Conservation (phyloP, 441 rosid species). For the Gossypium lobatum region DNA sequence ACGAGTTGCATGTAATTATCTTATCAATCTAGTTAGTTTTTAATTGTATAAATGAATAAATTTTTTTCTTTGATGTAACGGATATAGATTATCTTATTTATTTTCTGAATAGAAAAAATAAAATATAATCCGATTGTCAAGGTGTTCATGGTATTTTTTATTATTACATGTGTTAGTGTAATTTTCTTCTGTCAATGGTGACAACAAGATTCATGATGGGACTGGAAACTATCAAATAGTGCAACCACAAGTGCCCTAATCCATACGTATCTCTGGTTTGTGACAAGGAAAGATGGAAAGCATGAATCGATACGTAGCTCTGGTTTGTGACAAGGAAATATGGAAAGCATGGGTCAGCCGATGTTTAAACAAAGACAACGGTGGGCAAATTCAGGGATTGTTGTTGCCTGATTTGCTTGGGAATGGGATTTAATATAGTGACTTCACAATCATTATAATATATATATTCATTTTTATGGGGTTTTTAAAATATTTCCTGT, state of each 20-base stretch:
- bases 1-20: no score
- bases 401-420: constrained; percentile 31
- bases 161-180: background rate
- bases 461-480: background rate
- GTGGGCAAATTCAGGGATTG: constrained; percentile 84
- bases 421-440: constrained; percentile 11
- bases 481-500: background rate
- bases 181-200: constrained; percentile 1
- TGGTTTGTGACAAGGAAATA: constrained; percentile 54
- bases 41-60: no score
- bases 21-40: no score
- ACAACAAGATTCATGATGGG: constrained; percentile 95
- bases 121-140: no score
- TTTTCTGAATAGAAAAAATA: no score
- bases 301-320: constrained; percentile 76
- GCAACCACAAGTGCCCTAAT: constrained; percentile 80
- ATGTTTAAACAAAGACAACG: constrained; percentile 71
- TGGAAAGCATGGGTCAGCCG: constrained; percentile 81
- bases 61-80: no score
- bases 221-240: constrained; percentile 77
- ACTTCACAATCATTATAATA: background rate
- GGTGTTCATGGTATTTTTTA: no score
- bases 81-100: no score
- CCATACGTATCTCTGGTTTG: constrained; percentile 48
- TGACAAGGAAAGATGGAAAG: constrained; percentile 68